These are phyloP conservation scores for Diplodia sapinea DNA, from an alignment of 2,329 filamentous ascomycete genomes.

Conservation along the genomic window DNA sequence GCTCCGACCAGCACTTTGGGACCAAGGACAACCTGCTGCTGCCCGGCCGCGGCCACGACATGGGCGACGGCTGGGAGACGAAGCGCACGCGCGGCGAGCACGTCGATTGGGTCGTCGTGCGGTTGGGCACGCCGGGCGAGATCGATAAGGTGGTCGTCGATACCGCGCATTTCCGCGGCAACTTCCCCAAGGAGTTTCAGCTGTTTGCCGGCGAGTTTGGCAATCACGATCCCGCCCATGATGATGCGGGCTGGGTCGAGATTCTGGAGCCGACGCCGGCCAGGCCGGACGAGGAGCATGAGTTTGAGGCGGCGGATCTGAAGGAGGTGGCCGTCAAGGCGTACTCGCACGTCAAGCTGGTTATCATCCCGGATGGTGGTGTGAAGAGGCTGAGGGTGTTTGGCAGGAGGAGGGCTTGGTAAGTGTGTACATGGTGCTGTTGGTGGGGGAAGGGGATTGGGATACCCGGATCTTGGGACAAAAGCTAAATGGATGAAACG, in stretches of 20 bases:
- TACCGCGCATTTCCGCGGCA: conserved; percentile 82
- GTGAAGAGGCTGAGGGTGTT: conserved; percentile 85
- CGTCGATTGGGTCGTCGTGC: conserved; percentile 80
- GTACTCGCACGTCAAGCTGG: conserved; percentile 85
- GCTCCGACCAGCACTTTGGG: conserved; percentile 85
- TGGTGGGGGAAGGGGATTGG: not conserved
- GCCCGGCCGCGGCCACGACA: conserved; percentile 78
- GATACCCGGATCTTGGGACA: not conserved
- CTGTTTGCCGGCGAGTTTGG: conserved; percentile 64
- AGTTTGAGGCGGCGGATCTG: conserved; percentile 56
- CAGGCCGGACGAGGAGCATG: conserved; percentile 74
- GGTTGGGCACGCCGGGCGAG: conserved; percentile 69
- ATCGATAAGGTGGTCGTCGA: conserved; percentile 75
- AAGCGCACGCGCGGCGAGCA: conserved; percentile 75
- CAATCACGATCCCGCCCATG: conserved; percentile 62
- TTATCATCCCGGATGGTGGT: conserved; percentile 91
- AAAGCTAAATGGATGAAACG: not conserved
- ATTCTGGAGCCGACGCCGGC: conserved; percentile 71
- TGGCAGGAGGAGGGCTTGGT: conserved; percentile 55
- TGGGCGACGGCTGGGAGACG: conserved; percentile 90
- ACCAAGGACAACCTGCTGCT: conserved; percentile 81
- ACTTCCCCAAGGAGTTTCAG: conserved; percentile 79
- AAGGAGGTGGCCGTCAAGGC: conserved; percentile 60
- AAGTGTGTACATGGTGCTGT: not conserved
- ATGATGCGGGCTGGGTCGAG: conserved; percentile 68